phyloP scores from a whole-genome alignment of 768 basidiomycete genomes.

The Leccinum incarnatum region DNA sequence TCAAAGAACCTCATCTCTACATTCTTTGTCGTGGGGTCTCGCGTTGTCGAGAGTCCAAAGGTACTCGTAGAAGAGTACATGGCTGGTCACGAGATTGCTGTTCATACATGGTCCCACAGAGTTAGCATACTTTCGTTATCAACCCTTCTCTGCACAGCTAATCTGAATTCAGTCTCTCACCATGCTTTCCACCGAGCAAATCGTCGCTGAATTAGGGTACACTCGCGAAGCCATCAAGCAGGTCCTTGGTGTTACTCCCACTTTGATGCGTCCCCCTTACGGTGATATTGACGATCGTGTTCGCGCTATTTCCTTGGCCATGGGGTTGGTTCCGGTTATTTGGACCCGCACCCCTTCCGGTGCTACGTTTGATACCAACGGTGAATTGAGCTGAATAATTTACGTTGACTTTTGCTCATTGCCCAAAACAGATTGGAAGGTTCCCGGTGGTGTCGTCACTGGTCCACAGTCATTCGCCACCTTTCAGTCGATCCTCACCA shows the following conservation, averaged over 20 bases:
- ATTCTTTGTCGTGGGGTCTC: conserved; percentile 89
- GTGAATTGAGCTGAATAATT: conserved; percentile 32
- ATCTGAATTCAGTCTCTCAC: conserved; percentile 51
- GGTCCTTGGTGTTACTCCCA: conserved; percentile 74
- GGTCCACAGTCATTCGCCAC: conserved; percentile 64
- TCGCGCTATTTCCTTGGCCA: conserved; percentile 82
- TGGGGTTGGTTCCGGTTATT: conserved; percentile 89
- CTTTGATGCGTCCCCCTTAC: conserved; percentile 76
- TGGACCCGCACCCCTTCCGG: conserved; percentile 71
- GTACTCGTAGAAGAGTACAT: conserved; percentile 81
- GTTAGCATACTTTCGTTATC: conserved; percentile 32
- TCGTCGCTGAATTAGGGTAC: conserved; percentile 94
- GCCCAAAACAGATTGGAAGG: conserved; percentile 69
- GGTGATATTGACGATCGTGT: conserved; percentile 94
- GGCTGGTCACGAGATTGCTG: conserved; percentile 74
- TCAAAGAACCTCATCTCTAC: conserved; percentile 68
- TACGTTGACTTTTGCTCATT: conserved; percentile 7
- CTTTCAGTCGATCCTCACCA: conserved; percentile 72
- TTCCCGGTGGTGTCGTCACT: conserved; percentile 69
- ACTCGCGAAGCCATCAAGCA: conserved; percentile 80
- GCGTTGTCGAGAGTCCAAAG: conserved; percentile 73
- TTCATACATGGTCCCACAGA: conserved; percentile 90
- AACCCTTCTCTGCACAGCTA: conserved; percentile 10
- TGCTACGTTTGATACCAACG: conserved; percentile 69
- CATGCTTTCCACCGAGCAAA: conserved; percentile 70